Base-by-base conservation (phyloP, 805 yeast species). In the Kuraishia cidri region DNA sequence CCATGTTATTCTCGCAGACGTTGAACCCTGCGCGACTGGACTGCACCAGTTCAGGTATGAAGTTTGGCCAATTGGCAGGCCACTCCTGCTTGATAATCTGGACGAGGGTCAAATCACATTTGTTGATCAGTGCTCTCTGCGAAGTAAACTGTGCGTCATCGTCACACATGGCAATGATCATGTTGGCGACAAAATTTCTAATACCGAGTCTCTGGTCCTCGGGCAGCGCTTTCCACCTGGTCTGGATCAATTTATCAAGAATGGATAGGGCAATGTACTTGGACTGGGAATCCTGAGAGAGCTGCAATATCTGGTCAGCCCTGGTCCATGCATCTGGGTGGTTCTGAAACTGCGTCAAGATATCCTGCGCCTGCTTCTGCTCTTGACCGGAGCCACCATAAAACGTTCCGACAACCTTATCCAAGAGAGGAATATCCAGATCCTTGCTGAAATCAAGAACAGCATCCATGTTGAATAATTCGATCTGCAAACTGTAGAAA, bases 21-120 rank as follows among this genome's bases (percentile, higher is more conserved):
- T 87, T 90, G 56, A 83, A 75, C 15, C 92, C 79, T 10, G 90
- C 75, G 41, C 85, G 74, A 29, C 94, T 79, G 42, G 94, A 79
- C 38, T 70, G 73, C 30, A 90, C 92, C 36, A 92, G 73, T 55
- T 92, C 98, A 12, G 96, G 95, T 32, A 92, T 82, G 49, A 92
- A 92, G 47, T 80, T 83, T 13, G 97, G 97, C 99, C 99, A 92
- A 55, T 88, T 83, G 46, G 79, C 85, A 22, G 99, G 99, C 99
- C 99, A 92, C 55, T 92, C 99, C 60, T 92, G 97, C 51, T 92
- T 92, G 50, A 92, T 73, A 33, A 92, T 79, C 50, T 88, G 94
- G 24, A 92, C 98, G 48, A 92, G 66, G 11, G 97, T 90, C 50
- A 92, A 69, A 60, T 92, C 95, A 47, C 88, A 87, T 57, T 92